A percentile compares a stretch with the other conserved stretches of the same genome.
phyloP scores from a whole-genome alignment of 169 alveolate species.

The Eimeria praecox region DNA sequence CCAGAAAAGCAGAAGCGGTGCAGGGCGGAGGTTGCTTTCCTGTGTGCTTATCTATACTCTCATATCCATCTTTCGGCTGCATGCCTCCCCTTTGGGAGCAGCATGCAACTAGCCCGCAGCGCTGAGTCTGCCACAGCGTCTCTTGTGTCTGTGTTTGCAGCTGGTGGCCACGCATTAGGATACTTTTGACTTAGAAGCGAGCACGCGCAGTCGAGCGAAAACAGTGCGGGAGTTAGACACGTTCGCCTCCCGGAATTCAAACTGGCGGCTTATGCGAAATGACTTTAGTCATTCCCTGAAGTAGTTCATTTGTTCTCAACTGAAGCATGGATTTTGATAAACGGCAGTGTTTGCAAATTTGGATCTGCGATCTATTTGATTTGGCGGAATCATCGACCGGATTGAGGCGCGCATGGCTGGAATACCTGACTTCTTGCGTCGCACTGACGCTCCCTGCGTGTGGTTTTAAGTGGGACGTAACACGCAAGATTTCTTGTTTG shows the following conservation, averaged over 20 bases:
- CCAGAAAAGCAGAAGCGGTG: too few relatives aligned
- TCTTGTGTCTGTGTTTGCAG: not conserved
- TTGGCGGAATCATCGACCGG: not conserved
- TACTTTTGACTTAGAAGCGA: not conserved
- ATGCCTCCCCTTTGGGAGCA: not conserved
- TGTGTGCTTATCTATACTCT: not conserved
- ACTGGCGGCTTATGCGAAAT: not conserved
- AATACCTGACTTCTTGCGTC: too few relatives aligned
- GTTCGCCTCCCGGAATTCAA: not conserved
- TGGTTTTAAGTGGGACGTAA: not conserved
- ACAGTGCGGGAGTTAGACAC: not conserved
- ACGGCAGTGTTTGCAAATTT: not conserved
- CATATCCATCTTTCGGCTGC: not conserved
- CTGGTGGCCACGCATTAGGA: constrained; percentile 35
- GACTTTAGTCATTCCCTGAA: not conserved
- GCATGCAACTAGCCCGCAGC: not conserved
- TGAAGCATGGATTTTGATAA: not conserved
- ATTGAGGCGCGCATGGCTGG: not conserved
- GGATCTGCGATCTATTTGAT: not conserved
- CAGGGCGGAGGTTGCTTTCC: too few relatives aligned
- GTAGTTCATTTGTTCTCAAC: not conserved
- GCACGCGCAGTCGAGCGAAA: not conserved
- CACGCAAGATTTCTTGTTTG: not conserved
- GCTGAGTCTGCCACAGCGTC: not conserved
- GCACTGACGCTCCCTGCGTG: too few relatives aligned